Base-by-base conservation (phyloP, 352 stramenopile genomes). In the Pythium chondricola region DNA sequence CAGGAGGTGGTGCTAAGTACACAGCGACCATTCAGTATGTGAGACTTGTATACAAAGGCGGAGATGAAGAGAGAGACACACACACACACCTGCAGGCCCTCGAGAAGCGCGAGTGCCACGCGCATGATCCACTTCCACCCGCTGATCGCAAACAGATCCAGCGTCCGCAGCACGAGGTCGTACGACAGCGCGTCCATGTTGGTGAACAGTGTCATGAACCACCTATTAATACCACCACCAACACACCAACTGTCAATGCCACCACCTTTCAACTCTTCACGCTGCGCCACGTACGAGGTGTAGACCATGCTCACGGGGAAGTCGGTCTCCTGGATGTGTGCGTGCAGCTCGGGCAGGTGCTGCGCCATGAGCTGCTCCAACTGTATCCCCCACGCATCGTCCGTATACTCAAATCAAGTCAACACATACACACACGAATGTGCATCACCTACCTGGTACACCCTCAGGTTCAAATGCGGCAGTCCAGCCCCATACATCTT, bases 201-300 rank as follows among this genome's bases (percentile, higher is more conserved):
- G 27, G 67, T 73, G 36, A 88, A 88, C 14, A 90, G 69, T 22
- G 79, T 88, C 74, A 90, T 83, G 62, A 90, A 85, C 79, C 79
- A 90, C 29, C 75, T 90, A 52, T 10, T 16, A 2, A 47, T 17
- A 48, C 25, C 16, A 30, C 22, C 27, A 13, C n/a, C 16, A 16
- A 37, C 36, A 16, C 26, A 43, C 3, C 18, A 24, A 7, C 10
- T 6, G 18, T 41, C 35, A 41, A 8, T 6, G 32, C 4, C 2
- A 11, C 13, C 29, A 33, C 7, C 29, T 7, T 7, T 33, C 29
- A n/a, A 33, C n/a, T n/a, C n/a, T n/a, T n/a, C n/a, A 11, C 31
- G 9, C 21, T 11, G 33, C 10, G 26, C 3, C 29, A 33, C 58
- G 25, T 65, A 90, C 75, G 67, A 71, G 10, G 79, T 87, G 7